phyloP scores from a whole-genome alignment of 1,139 yeast species.

The Yamadazyma triangularis region DNA sequence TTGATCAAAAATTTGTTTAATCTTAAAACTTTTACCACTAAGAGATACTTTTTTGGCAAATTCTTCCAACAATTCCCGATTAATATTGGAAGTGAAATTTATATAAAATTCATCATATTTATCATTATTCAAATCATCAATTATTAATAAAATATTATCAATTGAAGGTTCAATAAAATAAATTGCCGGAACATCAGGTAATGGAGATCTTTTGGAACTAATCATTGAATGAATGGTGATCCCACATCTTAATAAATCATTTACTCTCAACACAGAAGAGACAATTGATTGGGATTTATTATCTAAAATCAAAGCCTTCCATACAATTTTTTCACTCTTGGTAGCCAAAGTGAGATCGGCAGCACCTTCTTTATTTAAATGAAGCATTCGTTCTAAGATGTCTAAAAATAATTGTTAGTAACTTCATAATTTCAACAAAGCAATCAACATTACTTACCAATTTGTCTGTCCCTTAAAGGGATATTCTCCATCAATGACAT shows the following conservation, averaged over 20 bases:
- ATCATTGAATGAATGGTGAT: slow-evolving; percentile 84
- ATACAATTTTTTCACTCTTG: slow-evolving; percentile 61
- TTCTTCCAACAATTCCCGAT: slow-evolving; percentile 77
- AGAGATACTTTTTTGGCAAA: slow-evolving; percentile 80
- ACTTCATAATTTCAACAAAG: too few relatives aligned
- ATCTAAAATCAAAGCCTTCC: slow-evolving; percentile 94
- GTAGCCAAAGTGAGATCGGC: slow-evolving; percentile 50
- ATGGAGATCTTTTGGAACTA: slow-evolving; percentile 62
- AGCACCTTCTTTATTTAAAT: slow-evolving; percentile 59
- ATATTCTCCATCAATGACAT: slow-evolving; percentile 17
- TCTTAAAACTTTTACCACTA: slow-evolving; percentile 62
- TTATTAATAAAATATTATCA: slow-evolving; percentile 64
- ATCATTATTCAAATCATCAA: slow-evolving; percentile 68
- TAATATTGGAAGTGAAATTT: slow-evolving; percentile 79
- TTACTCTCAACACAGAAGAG: slow-evolving; percentile 85
- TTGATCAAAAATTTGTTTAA: slow-evolving; percentile 90
- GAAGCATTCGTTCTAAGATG: slow-evolving; percentile 68
- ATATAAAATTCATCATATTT: slow-evolving; percentile 76
- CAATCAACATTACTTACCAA: slow-evolving; percentile 3
- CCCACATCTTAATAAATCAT: slow-evolving; percentile 83
- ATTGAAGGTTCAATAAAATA: slow-evolving; percentile 87
- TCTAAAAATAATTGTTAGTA: not conserved
- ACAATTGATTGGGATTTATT: slow-evolving; percentile 75
- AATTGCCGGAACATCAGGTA: slow-evolving; percentile 92
- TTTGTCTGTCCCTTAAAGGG: slow-evolving; percentile 12